These are phyloP conservation scores for Kwoniella sp. DNA, from an alignment of 768 basidiomycete species.

Conservation along the genomic window DNA sequence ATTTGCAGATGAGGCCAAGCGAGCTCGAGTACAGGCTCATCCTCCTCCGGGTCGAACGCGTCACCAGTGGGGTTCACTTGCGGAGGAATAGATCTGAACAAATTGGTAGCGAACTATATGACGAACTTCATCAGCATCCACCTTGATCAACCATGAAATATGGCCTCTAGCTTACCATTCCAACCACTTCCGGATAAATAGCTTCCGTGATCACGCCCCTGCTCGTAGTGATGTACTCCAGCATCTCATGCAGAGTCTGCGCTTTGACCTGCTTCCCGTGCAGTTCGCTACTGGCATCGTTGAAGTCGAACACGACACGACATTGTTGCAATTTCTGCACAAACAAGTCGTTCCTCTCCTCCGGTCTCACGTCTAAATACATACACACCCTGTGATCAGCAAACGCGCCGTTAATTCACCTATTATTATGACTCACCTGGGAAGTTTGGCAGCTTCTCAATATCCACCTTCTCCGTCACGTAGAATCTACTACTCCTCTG, in stretches of 20 bases:
- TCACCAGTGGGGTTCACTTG: constrained; percentile 98
- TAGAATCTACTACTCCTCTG: constrained; percentile 97
- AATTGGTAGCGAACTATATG: constrained; percentile 87
- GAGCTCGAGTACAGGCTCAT: constrained; percentile 96
- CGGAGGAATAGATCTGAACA: constrained; percentile 99
- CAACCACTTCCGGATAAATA: constrained; percentile 98
- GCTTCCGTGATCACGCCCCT: constrained; percentile 93
- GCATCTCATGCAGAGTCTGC: constrained; percentile 94
- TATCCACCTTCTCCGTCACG: constrained; percentile 92
- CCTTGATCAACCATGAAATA: not conserved
- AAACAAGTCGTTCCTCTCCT: constrained; percentile 87
- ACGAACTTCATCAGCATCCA: not conserved
- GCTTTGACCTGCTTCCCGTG: constrained; percentile 99
- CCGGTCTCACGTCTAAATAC: constrained; percentile 77
- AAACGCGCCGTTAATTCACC: constrained; percentile 9
- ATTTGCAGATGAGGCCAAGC: constrained; percentile 99
- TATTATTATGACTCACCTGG: constrained; percentile 53
- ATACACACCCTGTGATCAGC: constrained; percentile 7
- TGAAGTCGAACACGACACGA: constrained; percentile 96
- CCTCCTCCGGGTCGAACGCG: constrained; percentile 98
- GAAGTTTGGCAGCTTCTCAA: constrained; percentile 90
- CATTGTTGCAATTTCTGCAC: constrained; percentile 94
- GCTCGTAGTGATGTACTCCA: constrained; percentile 97
- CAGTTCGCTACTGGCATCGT: constrained; percentile 92
- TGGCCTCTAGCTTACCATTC: constrained; percentile 71